phyloP scores from a whole-genome alignment of 2,329 filamentous ascomycete species.

The Penicillium sp. region DNA sequence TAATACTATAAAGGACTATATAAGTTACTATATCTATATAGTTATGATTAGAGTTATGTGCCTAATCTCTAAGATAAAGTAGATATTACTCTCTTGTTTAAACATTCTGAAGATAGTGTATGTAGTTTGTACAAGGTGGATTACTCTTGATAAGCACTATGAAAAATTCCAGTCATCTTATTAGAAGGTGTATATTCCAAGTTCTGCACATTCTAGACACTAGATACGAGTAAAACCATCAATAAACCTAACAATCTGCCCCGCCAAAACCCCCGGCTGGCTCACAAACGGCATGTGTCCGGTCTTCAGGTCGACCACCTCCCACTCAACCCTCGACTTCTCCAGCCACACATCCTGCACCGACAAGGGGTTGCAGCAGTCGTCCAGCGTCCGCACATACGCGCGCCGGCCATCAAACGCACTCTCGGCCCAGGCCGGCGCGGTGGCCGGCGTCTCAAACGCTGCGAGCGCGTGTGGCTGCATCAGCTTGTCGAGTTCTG shows the following conservation, averaged over 20 bases:
- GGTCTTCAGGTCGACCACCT: background rate
- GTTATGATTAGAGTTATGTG: background rate
- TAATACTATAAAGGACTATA: no score
- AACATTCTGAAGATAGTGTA: no score
- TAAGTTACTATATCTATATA: no score
- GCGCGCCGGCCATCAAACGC: constrained; percentile 1
- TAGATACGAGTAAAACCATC: background rate
- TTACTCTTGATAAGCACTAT: background rate
- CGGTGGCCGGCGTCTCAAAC: background rate
- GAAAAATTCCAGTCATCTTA: background rate
- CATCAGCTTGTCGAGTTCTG: background rate
- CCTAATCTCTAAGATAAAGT: background rate
- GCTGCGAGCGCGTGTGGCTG: background rate
- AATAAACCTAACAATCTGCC: background rate
- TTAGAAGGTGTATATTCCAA: constrained; percentile 39
- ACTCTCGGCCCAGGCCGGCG: constrained; percentile 1
- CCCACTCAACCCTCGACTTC: constrained; percentile 1
- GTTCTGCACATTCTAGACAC: background rate
- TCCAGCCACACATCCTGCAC: background rate
- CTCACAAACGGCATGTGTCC: constrained; percentile 4
- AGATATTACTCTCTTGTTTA: no score
- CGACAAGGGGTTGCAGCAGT: background rate
- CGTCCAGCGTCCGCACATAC: background rate
- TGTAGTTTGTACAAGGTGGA: no score
- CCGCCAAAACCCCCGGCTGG: background rate